phyloP scores from a whole-genome alignment of 768 basidiomycete species.

The Podaxis carcinomalis region DNA sequence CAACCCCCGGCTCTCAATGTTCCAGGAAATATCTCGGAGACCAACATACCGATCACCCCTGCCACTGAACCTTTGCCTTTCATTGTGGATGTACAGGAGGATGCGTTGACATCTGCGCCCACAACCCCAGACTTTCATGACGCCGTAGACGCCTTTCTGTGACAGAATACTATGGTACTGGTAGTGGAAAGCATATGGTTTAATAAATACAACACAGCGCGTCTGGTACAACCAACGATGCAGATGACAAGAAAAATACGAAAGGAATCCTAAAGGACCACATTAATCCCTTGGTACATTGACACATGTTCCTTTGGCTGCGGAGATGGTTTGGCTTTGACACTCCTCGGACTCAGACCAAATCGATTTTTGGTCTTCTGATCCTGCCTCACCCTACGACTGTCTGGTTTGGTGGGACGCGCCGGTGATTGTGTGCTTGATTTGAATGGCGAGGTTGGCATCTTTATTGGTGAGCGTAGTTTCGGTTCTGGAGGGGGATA shows the following conservation, averaged over 20 bases:
- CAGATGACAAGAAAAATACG: conserved; percentile 1
- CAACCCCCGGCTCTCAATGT: background rate
- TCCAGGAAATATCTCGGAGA: background rate
- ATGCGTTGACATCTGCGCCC: background rate
- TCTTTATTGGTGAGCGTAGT: background rate
- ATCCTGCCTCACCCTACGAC: background rate
- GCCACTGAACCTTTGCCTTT: background rate
- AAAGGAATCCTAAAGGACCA: background rate
- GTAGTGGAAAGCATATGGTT: conserved; percentile 7
- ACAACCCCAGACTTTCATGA: conserved; percentile 15
- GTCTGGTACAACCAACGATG: conserved; percentile 3
- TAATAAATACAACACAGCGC: conserved; percentile 5
- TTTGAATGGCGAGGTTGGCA: background rate
- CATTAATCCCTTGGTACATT: background rate
- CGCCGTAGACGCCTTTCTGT: conserved; percentile 12
- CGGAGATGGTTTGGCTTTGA: background rate
- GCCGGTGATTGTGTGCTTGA: conserved; percentile 1
- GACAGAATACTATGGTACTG: background rate
- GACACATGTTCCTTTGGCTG: background rate
- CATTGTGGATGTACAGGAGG: background rate
- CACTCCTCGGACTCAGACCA: background rate
- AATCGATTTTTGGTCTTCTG: background rate
- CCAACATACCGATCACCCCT: background rate
- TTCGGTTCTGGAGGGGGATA: background rate
- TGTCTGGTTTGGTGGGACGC: background rate